Base-by-base conservation (phyloP, 352 stramenopile genomes). In the Blastocystis sp. region DNA sequence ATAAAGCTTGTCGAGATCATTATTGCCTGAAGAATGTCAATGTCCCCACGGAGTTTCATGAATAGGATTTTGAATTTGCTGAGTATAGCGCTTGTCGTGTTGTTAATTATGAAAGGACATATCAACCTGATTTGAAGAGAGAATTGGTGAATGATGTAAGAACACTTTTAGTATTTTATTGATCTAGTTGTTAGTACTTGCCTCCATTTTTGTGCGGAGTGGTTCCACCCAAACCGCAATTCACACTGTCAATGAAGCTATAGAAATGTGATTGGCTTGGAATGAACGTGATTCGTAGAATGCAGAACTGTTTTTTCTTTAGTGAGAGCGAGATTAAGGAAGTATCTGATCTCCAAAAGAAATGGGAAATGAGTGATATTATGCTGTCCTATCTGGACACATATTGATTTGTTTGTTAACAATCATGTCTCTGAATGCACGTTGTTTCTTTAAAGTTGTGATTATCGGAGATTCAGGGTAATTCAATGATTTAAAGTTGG, bases 401-500 rank as follows among this genome's bases (percentile, higher is more conserved):
- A 48, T 76, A 76, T 33, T 76, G 22, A 48, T 11, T 7, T 27
- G 64, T 48, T 44, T 24, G 35, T 76, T 76, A 22, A 62, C 19
- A 62, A 62, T 62, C 56, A n/a, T n/a, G 27, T 62, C 40, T n/a
- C 19, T 62, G 2, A 3, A 33, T 33, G 27, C 56, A 5, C 56
- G 56, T n/a, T 13, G 56, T 62, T 76, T 76, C n/a, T 53, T 76
- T 11, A 76, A 76, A 44, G 53, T 76, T 5, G 53, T 76, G 35
- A 15, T 76, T 2, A 44, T 76, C n/a, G 64, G 64, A 48, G 64
- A 76, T 15, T 48, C 64, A 19, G 64, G 64, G 64, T 51, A 33
- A n/a, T 3, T 3, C 33, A 3, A n/a, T 15, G 5, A 22, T 53
- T 24, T 22, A 13, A n/a, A n/a, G 6, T 0, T 11, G 64, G 6